Evolutionary conservation across 257 asterid species (phyloP).

Genomic region (Knoxia roxburghii): DNA sequence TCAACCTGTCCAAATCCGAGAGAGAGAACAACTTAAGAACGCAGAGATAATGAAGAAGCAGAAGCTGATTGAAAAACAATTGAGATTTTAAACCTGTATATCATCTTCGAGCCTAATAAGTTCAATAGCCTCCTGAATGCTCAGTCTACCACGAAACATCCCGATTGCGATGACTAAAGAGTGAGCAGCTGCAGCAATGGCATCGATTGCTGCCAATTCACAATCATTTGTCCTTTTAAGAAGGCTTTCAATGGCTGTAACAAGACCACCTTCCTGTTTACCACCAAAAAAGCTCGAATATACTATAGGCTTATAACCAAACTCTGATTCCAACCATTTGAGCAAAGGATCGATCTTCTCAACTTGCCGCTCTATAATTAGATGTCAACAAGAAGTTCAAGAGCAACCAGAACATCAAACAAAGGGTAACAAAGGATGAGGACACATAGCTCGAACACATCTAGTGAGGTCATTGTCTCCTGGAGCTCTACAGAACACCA

Average conservation of each 20-base stretch:
- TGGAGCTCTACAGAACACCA: constrained; percentile 81
- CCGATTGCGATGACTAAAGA: constrained; percentile 76
- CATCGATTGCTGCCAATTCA: constrained; percentile 80
- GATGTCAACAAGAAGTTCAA: background rate
- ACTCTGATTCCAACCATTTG: constrained; percentile 81
- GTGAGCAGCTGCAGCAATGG: constrained; percentile 85
- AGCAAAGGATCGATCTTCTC: constrained; percentile 73
- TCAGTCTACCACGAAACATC: constrained; percentile 50
- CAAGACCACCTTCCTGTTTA: constrained; percentile 68
- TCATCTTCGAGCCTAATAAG: constrained; percentile 89
- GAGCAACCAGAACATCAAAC: background rate
- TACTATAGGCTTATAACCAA: constrained; percentile 62
- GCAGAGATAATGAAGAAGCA: background rate
- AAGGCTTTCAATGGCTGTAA: constrained; percentile 50
- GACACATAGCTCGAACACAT: constrained; percentile 51
- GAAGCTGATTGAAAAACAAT: background rate
- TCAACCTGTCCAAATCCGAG: constrained; percentile 29
- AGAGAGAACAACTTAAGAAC: constrained; percentile 3
- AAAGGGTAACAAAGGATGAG: background rate
- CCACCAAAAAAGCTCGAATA: constrained; percentile 84
- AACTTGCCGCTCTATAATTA: constrained; percentile 69
- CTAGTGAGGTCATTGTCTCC: constrained; percentile 51
- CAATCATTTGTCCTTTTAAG: constrained; percentile 61
- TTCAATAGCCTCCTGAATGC: constrained; percentile 76
- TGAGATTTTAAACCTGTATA: constrained; percentile 46